These are phyloP conservation scores for Bryoerythrophyllum caledonicum DNA, from an alignment of 225 moss, liverwort and hornwort genomes.

Conservation along the genomic window DNA sequence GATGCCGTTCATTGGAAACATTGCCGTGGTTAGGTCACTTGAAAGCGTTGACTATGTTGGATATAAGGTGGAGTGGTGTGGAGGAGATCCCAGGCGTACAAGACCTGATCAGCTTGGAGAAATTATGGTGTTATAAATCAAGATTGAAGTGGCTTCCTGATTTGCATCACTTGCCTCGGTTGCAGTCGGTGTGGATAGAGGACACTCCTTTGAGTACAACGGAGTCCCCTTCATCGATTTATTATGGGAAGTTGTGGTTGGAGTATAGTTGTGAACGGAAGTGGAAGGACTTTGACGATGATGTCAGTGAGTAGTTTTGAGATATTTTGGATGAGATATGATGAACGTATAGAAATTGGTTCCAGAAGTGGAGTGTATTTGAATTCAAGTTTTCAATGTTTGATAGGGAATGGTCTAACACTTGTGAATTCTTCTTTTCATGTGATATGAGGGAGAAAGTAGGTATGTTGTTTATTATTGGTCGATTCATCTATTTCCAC, in stretches of 20 bases:
- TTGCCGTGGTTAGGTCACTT: not conserved
- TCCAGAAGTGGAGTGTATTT: too few species aligned
- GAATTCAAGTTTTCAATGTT: too few species aligned
- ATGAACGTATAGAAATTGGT: too few species aligned
- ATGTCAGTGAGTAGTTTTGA: not conserved
- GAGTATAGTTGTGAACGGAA: not conserved
- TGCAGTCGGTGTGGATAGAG: accelerated
- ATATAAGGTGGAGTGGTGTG: accelerated
- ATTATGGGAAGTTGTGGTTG: accelerated
- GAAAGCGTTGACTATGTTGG: not conserved
- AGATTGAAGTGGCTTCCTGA: not conserved
- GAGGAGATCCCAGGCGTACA: not conserved
- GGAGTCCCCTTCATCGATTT: not conserved
- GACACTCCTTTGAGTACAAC: not conserved
- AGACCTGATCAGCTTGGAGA: not conserved
- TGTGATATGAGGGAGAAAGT: too few species aligned
- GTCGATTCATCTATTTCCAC: too few species aligned
- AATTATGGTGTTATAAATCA: accelerated
- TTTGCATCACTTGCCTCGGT: not conserved
- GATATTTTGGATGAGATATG: too few species aligned
- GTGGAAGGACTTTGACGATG: not conserved
- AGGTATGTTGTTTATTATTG: too few species aligned
- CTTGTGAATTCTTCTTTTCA: too few species aligned
- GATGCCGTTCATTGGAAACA: accelerated
- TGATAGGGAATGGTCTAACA: too few species aligned